Percentiles rank a stretch among this genome's conserved stretches.
These are phyloP conservation scores for Hymenochaete sp. DNA, from an alignment of 1,284 basidiomycete genomes.

Conservation along the genomic window DNA sequence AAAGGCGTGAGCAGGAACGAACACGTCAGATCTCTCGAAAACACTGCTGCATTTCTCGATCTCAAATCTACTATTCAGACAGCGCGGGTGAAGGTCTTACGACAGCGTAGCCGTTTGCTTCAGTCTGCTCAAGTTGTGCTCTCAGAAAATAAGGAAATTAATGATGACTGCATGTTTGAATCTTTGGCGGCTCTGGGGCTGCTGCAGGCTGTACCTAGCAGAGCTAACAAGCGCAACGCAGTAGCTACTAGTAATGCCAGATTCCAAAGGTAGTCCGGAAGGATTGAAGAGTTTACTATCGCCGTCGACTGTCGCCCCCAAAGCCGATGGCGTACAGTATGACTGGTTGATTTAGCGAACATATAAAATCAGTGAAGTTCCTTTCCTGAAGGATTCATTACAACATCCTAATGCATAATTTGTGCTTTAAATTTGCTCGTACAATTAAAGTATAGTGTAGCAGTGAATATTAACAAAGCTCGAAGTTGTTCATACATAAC, in stretches of 20 bases:
- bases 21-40: constrained; percentile 35
- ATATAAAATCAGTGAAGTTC: constrained; percentile 64
- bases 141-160: constrained; percentile 17
- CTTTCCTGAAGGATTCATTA: no score
- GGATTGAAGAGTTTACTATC: constrained; percentile 52
- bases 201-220: constrained; percentile 46
- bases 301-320: constrained; percentile 56
- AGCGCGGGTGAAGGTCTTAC: constrained; percentile 47
- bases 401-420: no score
- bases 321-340: constrained; percentile 58
- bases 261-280: constrained; percentile 49
- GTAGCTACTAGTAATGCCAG: constrained; percentile 51
- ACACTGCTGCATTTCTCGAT: constrained; percentile 30
- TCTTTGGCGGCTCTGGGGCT: constrained; percentile 66
- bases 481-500: no score
- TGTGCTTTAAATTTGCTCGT: no score
- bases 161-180: constrained; percentile 58
- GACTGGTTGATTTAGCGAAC: constrained; percentile 52
- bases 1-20: constrained; percentile 47
- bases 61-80: constrained; percentile 43
- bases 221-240: constrained; percentile 45
- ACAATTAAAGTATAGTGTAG: no score
- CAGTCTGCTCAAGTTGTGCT: constrained; percentile 45
- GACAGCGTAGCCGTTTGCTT: constrained; percentile 56
- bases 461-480: no score